Evolutionary conservation across 1,284 basidiomycete genomes (phyloP), one percentile per base, ranked within the genome.

Genomic region (Trichosporon ovoides): DNA sequence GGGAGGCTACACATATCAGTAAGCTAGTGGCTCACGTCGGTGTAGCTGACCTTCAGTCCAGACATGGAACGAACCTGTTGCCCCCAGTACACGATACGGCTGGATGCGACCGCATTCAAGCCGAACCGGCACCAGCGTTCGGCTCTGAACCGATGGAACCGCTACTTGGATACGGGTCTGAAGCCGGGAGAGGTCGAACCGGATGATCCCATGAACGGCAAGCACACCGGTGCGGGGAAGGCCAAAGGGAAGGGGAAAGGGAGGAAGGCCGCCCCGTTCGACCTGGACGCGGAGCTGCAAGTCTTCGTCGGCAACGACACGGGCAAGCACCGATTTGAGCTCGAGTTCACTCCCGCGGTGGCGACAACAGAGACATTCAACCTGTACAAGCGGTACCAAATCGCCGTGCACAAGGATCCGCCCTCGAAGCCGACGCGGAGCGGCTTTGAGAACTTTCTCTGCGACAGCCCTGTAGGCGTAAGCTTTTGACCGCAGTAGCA

Each of bases 71-170:
- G 79, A 9, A 88, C 91, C 3, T 97, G 94, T 72, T 97, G 94
- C 72, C 90, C 92, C 0, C 89, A 91, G 64, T 95, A 94, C 71
- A 91, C 92, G 0, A 96, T 96, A 74, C 87, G 84, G 84, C 81
- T 95, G 18, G 87, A 91, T 69, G 84, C 83, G 0, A 63, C 80
- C 0, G 72, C 71, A 16, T 94, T 93, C 78, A 83, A 84, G 63
- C 83, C 87, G 0, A 85, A 86, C 13, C 87, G 86, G 71, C 87
- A 86, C 65, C 89, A 94, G 66, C 80, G 90, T 49, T 87, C 93
- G 68, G 77, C 91, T 9, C 57, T 78, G 11, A 74, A 68, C 56
- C 87, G 88, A 19, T 95, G 89, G 85, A 92, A 89, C 73, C 66
- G 69, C 16, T 74, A 57, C 54, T 69, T n/a, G 33, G 48, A 18